phyloP scores from a whole-genome alignment of 768 basidiomycete genomes.

The Tylopilus vinaceipallidus region DNA sequence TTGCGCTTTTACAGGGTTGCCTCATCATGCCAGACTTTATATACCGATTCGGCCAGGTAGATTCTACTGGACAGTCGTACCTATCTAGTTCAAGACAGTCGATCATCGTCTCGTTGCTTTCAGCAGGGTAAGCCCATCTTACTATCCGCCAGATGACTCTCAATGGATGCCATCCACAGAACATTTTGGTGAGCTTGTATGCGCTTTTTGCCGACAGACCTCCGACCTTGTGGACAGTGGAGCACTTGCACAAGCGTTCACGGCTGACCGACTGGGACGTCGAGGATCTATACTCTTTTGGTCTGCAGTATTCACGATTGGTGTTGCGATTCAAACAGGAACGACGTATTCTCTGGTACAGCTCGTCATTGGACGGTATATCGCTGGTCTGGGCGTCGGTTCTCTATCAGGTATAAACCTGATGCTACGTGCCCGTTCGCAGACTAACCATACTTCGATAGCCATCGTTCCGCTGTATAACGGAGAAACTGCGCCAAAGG shows the following conservation, averaged over 20 bases:
- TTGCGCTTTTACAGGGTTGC: conserved; percentile 2
- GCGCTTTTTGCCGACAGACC: too few relatives aligned
- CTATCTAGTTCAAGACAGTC: conserved; percentile 16
- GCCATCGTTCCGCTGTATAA: conserved; percentile 68
- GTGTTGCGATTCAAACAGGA: conserved; percentile 13
- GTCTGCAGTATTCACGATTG: conserved; percentile 14
- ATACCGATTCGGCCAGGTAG: conserved; percentile 10
- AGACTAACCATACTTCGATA: conserved; percentile 11
- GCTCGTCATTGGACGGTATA: conserved; percentile 13
- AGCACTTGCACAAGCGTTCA: conserved; percentile 56
- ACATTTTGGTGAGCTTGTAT: conserved; percentile 10
- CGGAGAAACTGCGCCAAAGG: conserved; percentile 75
- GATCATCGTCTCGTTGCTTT: conserved; percentile 15
- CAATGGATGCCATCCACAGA: too few relatives aligned
- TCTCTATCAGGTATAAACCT: conserved; percentile 16
- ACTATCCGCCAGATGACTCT: too few relatives aligned
- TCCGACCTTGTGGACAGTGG: too few relatives aligned
- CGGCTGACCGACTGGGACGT: conserved; percentile 16
- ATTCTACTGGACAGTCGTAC: conserved; percentile 5
- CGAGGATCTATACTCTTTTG: conserved; percentile 13
- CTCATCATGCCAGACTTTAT: conserved; percentile 17
- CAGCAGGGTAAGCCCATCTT: conserved; percentile 6
- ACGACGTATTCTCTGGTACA: conserved; percentile 12
- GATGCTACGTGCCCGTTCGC: background rate
- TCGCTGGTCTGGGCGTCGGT: conserved; percentile 15